Evolutionary conservation across 306 rosid genomes (phyloP).

Genomic region (Quercus cerris): DNA sequence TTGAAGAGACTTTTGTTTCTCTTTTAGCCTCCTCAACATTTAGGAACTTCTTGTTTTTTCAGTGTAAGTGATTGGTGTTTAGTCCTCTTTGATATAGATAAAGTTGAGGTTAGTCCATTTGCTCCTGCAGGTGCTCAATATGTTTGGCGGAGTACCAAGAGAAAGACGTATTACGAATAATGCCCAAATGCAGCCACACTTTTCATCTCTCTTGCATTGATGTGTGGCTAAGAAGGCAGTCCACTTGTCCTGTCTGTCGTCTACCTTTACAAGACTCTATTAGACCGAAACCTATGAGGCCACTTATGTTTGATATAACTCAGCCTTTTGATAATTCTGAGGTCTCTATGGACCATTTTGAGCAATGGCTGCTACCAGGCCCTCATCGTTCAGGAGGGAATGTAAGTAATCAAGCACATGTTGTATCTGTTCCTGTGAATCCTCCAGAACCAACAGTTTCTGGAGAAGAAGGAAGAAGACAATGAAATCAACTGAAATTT

Average conservation of each 20-base stretch:
- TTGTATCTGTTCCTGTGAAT: slow-evolving; percentile 27
- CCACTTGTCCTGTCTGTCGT: slow-evolving; percentile 94
- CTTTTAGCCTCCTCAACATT: neutral
- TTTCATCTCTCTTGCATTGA: slow-evolving; percentile 95
- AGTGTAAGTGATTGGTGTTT: neutral
- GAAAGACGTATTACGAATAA: slow-evolving; percentile 72
- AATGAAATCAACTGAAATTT: slow-evolving; percentile 15
- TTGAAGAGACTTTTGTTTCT: neutral
- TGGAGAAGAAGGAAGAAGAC: slow-evolving; percentile 41
- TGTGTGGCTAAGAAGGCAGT: slow-evolving; percentile 78
- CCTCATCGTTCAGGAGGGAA: slow-evolving; percentile 16
- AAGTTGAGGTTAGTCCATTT: neutral
- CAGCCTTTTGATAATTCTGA: slow-evolving; percentile 50
- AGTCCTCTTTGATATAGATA: neutral
- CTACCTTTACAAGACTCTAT: slow-evolving; percentile 59
- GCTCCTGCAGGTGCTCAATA: slow-evolving; percentile 75
- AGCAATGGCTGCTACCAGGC: slow-evolving; percentile 40
- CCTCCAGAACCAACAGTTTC: slow-evolving; percentile 27
- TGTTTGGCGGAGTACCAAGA: slow-evolving; percentile 89
- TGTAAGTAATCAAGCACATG: slow-evolving; percentile 30
- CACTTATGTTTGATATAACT: slow-evolving; percentile 40
- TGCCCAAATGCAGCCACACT: slow-evolving; percentile 91
- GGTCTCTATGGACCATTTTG: slow-evolving; percentile 41
- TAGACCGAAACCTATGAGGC: slow-evolving; percentile 49
- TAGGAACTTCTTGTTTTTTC: neutral